Evolutionary conservation across 2,329 filamentous ascomycete genomes (phyloP).

Genomic region (Trichoderma breve): DNA sequence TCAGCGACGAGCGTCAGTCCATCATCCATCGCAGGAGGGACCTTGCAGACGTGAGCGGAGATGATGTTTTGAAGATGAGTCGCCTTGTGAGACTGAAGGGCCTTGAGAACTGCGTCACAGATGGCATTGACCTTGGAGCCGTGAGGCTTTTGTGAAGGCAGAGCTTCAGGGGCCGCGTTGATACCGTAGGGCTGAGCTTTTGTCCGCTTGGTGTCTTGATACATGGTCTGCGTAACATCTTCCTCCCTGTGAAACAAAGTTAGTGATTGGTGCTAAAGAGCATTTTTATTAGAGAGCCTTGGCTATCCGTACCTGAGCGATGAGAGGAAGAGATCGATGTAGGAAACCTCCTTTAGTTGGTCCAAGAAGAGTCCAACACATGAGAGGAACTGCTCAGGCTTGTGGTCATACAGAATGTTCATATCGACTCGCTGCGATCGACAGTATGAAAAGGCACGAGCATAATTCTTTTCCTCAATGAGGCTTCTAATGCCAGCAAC

Average conservation of each 20-base stretch:
- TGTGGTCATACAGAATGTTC: slow-evolving; percentile 95
- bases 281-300: neutral
- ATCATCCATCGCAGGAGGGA: slow-evolving; percentile 82
- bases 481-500: slow-evolving; percentile 81
- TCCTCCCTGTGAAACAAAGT: slow-evolving; percentile 61
- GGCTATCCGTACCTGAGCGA: slow-evolving; percentile 62
- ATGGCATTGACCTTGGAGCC: slow-evolving; percentile 76
- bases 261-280: slow-evolving; percentile 29
- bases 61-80: slow-evolving; percentile 84
- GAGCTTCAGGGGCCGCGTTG: slow-evolving; percentile 19
- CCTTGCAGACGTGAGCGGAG: slow-evolving; percentile 92
- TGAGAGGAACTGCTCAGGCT: slow-evolving; percentile 78
- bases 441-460: slow-evolving; percentile 80
- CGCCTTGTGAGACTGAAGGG: slow-evolving; percentile 60
- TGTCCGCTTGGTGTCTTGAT: slow-evolving; percentile 72
- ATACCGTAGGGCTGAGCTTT: slow-evolving; percentile 24
- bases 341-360: slow-evolving; percentile 76
- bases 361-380: slow-evolving; percentile 76
- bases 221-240: slow-evolving; percentile 91
- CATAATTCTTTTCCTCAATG: slow-evolving; percentile 79
- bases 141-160: slow-evolving; percentile 23
- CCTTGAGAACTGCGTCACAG: slow-evolving; percentile 77
- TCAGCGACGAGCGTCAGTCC: slow-evolving; percentile 77
- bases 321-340: slow-evolving; percentile 88
- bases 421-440: slow-evolving; percentile 93